Percentiles rank a stretch among this genome's conserved stretches.
phyloP scores from a whole-genome alignment of 2,329 filamentous ascomycete genomes.

The Bipolaris sorokiniana region DNA sequence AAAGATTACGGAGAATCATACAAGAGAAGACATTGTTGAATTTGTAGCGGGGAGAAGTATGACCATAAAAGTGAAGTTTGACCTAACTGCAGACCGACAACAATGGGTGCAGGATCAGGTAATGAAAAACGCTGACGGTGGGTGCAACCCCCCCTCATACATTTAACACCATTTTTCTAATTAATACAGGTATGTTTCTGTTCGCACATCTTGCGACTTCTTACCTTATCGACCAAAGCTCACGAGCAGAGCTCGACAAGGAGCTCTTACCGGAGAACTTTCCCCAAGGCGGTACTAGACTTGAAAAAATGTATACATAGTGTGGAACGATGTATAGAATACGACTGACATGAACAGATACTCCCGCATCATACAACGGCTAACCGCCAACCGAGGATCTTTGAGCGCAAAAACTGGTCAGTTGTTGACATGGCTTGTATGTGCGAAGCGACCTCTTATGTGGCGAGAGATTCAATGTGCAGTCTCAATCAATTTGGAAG shows the following conservation, averaged over 20 bases:
- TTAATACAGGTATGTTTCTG: conserved; percentile 7
- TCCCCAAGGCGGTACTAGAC: conserved; percentile 10
- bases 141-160: not conserved
- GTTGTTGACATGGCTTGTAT: conserved; percentile 38
- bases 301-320: conserved; percentile 31
- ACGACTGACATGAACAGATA: conserved; percentile 21
- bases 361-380: conserved; percentile 29
- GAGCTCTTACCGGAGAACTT: conserved; percentile 25
- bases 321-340: not conserved
- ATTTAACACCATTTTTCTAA: not conserved
- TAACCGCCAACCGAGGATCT: conserved; percentile 18
- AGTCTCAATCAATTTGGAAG: conserved; percentile 28
- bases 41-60: conserved; percentile 2
- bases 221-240: conserved; percentile 18
- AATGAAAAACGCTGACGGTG: conserved; percentile 30
- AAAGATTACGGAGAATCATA: conserved; percentile 5
- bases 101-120: conserved; percentile 32
- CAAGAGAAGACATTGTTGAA: conserved; percentile 3
- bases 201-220: conserved; percentile 35
- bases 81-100: conserved; percentile 21
- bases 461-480: conserved; percentile 39
- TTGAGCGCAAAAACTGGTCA: conserved; percentile 16
- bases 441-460: conserved; percentile 33
- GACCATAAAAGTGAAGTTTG: conserved; percentile 21
- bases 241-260: conserved; percentile 20